Conservation (phyloP, 1,139 yeast genomes). For the Yarrowia galli region DNA sequence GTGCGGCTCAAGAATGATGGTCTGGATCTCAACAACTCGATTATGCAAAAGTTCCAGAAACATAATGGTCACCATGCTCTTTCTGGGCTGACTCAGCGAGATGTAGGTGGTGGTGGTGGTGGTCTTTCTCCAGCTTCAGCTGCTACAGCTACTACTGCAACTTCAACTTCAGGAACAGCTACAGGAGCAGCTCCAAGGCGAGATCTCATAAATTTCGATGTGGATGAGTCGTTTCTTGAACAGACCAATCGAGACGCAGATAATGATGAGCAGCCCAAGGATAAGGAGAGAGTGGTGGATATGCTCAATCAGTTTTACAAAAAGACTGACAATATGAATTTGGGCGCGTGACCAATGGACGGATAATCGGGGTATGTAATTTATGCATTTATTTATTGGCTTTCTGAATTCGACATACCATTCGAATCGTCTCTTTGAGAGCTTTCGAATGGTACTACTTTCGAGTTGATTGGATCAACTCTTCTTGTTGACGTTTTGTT, state of each 20-base stretch:
- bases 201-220: constrained; percentile 22
- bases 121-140: constrained; percentile 6
- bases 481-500: no score
- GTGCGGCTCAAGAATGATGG: constrained; percentile 30
- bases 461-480: no score
- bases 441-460: no score
- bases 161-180: constrained; percentile 7
- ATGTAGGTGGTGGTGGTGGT: neutral
- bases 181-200: constrained; percentile 23
- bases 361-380: neutral
- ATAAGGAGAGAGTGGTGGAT: constrained; percentile 77
- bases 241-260: constrained; percentile 50
- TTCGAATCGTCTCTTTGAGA: no score
- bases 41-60: constrained; percentile 35
- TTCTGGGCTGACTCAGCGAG: constrained; percentile 37
- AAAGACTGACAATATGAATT: constrained; percentile 52
- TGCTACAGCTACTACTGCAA: constrained; percentile 16
- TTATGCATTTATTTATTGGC: constrained; percentile 2
- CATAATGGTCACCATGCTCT: constrained; percentile 38
- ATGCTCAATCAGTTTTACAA: constrained; percentile 83
- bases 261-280: constrained; percentile 41
- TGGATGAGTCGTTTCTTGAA: constrained; percentile 41
- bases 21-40: constrained; percentile 31
- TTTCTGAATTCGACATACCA: no score
- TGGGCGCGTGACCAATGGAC: constrained; percentile 2